These are phyloP conservation scores for Citrullus mucosospermus DNA, from an alignment of 306 rosid genomes.

Conservation along the genomic window DNA sequence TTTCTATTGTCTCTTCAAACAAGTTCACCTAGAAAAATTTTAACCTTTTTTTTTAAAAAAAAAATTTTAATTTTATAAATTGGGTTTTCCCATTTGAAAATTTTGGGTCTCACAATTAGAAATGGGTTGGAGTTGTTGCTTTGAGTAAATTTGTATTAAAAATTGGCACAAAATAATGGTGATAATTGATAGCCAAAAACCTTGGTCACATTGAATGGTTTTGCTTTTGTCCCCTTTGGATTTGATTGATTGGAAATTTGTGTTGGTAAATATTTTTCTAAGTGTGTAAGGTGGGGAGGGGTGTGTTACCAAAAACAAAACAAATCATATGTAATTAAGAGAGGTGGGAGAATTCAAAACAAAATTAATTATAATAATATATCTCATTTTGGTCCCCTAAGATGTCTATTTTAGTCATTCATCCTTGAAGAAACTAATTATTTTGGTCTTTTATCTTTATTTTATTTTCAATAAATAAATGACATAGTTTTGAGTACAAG, in stretches of 20 bases:
- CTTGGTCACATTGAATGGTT: not conserved
- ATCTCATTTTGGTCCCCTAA: too few relatives aligned
- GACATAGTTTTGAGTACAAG: too few relatives aligned
- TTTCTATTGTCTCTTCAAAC: not conserved
- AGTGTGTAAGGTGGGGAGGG: not conserved
- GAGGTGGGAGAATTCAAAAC: not conserved
- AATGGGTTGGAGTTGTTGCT: not conserved
- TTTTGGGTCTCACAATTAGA: not conserved
- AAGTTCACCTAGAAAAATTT: too few relatives aligned
- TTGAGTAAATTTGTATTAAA: not conserved
- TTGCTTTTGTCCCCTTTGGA: not conserved
- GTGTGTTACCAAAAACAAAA: not conserved
- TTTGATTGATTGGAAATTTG: not conserved
- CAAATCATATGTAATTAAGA: not conserved
- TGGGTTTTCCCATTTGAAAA: not conserved
- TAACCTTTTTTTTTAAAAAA: too few relatives aligned
- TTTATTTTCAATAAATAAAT: too few relatives aligned
- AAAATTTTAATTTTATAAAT: too few relatives aligned
- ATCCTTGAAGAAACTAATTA: too few relatives aligned
- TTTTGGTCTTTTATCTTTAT: too few relatives aligned
- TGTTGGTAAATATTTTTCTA: not conserved
- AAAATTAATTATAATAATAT: not conserved
- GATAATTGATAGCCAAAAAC: not conserved
- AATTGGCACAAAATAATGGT: not conserved
- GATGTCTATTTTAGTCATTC: too few relatives aligned